Percentiles rank a stretch among this genome's conserved stretches.
These are phyloP conservation scores for Urostyla sp. DNA, from an alignment of 73 alveolate genomes.

Conservation along the genomic window DNA sequence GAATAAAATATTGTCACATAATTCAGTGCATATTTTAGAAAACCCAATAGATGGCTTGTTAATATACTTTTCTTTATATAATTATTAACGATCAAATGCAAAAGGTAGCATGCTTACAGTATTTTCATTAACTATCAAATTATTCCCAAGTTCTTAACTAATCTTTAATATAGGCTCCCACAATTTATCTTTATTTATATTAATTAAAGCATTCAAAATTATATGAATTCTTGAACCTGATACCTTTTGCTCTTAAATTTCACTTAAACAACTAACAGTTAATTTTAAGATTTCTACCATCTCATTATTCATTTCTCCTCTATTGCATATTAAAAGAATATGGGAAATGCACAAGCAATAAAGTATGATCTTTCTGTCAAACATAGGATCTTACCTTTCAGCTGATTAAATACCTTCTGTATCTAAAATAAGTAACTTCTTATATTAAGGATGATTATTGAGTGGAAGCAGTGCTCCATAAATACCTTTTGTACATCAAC, in stretches of 20 bases:
- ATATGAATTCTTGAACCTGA: neutral
- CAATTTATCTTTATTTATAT: neutral
- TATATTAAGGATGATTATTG: neutral
- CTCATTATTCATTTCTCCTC: conserved; percentile 1
- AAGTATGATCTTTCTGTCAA: conserved; percentile 61
- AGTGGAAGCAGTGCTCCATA: conserved; percentile 36
- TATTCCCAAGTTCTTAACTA: neutral
- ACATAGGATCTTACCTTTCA: conserved; percentile 60
- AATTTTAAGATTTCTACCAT: neutral
- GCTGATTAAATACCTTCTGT: conserved; percentile 66
- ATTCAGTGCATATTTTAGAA: neutral
- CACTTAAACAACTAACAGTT: neutral
- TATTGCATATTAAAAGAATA: conserved; percentile 5
- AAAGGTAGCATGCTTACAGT: conserved; percentile 24
- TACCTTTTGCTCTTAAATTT: neutral
- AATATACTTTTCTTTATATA: neutral
- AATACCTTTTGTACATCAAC: conserved; percentile 50
- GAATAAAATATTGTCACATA: neutral
- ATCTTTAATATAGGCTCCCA: neutral
- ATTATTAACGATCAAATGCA: neutral
- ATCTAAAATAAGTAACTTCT: conserved; percentile 58
- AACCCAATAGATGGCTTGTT: neutral
- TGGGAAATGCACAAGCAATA: neutral
- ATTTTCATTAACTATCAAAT: neutral
- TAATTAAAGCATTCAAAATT: neutral